Base-by-base conservation (phyloP, 2,329 filamentous ascomycete genomes). In the Colletotrichum graminicola region DNA sequence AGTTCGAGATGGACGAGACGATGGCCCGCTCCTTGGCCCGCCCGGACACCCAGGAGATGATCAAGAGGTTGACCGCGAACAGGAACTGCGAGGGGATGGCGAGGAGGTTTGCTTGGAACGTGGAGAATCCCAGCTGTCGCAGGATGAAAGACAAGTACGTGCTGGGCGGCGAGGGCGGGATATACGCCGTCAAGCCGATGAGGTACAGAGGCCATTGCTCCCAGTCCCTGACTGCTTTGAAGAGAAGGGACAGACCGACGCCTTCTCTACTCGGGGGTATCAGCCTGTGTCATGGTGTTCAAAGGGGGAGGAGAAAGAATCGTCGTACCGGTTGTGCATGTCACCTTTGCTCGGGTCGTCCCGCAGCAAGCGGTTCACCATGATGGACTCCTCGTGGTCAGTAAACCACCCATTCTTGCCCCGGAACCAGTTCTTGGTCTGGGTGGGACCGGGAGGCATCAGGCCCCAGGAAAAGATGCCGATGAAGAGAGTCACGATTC, bases 301-400 rank as follows among this genome's bases (percentile, higher is more conserved):
- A 3, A 0, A 41, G 16, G 14, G 14, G 14, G 16, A 51, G 3
- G 29, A 4, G 29, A n/a, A 18, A 18, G 23, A 6, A 45, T 2
- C 74, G 26, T 76, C 74, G 23, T 77, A 78, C 21, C 88, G 82
- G 75, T 90, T 90, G 77, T 90, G 87, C 87, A 91, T 90, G 72
- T 88, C 87, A 12, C 86, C 87, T 76, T 89, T 89, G 67, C 83
- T 85, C 1, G 89, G 89, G 67, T 91, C 90, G 69, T 92, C 90
- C 0, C 90, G 85, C 6, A 85, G 80, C 12, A 89, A 81, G 1
- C 89, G 82, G 74, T 91, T 91, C 34, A 91, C 88, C 72, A 91
- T 85, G 74, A 91, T 91, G 62, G 82, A 82, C 75, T 91, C 88
- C 70, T 91, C 90, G 2, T 84, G 84, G 55, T 90, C 87, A 3